phyloP scores from a whole-genome alignment of 1,284 basidiomycete genomes.

The Trametes sp. region DNA sequence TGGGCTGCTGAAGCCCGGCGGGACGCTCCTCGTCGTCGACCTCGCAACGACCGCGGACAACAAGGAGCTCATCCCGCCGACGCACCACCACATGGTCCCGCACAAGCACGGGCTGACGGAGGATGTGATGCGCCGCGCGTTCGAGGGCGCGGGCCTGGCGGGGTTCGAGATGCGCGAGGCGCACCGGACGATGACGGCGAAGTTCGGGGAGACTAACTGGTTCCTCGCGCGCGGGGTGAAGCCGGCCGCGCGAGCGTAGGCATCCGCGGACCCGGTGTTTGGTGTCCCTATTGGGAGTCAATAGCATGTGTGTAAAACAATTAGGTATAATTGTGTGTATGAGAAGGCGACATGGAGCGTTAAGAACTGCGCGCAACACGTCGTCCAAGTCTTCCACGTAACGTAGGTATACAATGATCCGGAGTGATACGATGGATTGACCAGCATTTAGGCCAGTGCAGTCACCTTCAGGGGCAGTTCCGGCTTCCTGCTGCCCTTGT shows the following conservation, averaged over 20 bases:
- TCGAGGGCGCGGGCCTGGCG: slow-evolving; percentile 56
- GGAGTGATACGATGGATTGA: not conserved
- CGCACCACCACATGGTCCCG: slow-evolving; percentile 54
- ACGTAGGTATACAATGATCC: not conserved
- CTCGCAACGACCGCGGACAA: slow-evolving; percentile 43
- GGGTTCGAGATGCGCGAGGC: slow-evolving; percentile 49
- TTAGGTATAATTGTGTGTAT: too few species aligned
- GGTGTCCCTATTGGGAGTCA: too few species aligned
- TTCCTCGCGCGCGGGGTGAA: slow-evolving; percentile 27
- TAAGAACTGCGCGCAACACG: too few species aligned
- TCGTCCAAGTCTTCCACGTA: too few species aligned
- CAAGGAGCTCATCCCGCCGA: slow-evolving; percentile 36
- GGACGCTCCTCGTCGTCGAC: slow-evolving; percentile 66
- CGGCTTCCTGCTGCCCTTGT: slow-evolving; percentile 24
- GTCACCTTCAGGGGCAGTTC: slow-evolving; percentile 27
- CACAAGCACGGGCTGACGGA: slow-evolving; percentile 60
- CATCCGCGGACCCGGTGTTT: too few species aligned
- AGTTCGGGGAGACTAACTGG: slow-evolving; percentile 20
- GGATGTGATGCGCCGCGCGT: slow-evolving; percentile 52
- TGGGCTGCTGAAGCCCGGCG: slow-evolving; percentile 66
- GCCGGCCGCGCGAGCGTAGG: not conserved
- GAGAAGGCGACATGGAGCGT: too few species aligned
- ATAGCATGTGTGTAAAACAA: too few species aligned
- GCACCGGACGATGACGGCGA: slow-evolving; percentile 38
- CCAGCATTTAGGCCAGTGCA: too few species aligned